A percentile compares a stretch with the other conserved stretches of the same genome.
Conservation (phyloP, 2,329 filamentous ascomycete species). For the Cercospora brassicicola region DNA sequence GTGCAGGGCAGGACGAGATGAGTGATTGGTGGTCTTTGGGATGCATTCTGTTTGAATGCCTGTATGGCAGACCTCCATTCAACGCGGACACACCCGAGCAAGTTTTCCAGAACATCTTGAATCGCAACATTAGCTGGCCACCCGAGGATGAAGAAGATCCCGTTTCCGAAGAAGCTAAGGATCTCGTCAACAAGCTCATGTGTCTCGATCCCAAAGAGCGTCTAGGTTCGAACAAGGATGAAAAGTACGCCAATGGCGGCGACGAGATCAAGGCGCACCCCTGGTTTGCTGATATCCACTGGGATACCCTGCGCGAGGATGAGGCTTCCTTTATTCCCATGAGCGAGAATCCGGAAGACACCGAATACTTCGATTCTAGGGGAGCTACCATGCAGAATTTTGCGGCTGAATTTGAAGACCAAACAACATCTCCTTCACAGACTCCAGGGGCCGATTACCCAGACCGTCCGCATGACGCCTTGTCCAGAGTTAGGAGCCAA, state of each 20-base stretch:
- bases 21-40: constrained; percentile 99
- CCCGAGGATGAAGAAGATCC: constrained; percentile 71
- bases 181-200: constrained; percentile 89
- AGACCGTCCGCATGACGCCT: constrained; percentile 89
- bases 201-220: constrained; percentile 79
- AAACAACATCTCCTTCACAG: constrained; percentile 69
- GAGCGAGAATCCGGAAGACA: constrained; percentile 91
- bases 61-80: constrained; percentile 92
- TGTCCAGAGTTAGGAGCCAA: constrained; percentile 85
- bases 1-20: constrained; percentile 91
- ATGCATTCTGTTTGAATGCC: constrained; percentile 94
- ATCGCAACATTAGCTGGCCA: constrained; percentile 88
- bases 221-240: constrained; percentile 80
- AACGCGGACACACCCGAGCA: constrained; percentile 85
- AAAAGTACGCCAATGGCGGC: constrained; percentile 79
- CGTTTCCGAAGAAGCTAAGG: constrained; percentile 83
- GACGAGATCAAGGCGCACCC: constrained; percentile 85
- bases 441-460: constrained; percentile 73
- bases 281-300: constrained; percentile 86
- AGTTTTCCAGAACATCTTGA: constrained; percentile 95
- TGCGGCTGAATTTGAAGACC: constrained; percentile 90
- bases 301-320: constrained; percentile 88
- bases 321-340: constrained; percentile 94
- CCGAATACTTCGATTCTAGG: constrained; percentile 92
- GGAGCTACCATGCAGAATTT: constrained; percentile 92